phyloP scores from a whole-genome alignment of 2,329 filamentous ascomycete genomes.

The Neofusicoccum sp. region DNA sequence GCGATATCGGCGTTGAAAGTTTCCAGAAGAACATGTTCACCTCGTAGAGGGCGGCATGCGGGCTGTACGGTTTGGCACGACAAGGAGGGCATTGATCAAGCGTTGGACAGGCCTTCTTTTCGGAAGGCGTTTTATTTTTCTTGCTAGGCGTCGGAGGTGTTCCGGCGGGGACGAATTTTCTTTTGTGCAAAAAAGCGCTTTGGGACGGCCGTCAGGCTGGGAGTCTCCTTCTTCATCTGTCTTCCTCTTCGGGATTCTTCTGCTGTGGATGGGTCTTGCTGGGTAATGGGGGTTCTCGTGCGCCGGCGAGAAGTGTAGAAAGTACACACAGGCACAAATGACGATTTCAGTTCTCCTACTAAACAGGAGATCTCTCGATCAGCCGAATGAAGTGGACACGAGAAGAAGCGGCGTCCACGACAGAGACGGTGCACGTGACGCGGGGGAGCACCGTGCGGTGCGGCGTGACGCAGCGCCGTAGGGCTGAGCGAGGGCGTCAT shows the following conservation, averaged over 20 bases:
- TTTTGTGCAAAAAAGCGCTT: neutral
- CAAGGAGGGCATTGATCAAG: neutral
- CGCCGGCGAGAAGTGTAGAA: too few species aligned
- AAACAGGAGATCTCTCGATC: too few species aligned
- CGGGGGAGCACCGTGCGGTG: neutral
- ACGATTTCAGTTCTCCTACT: too few species aligned
- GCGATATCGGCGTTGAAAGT: slow-evolving; percentile 65
- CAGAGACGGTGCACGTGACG: too few species aligned
- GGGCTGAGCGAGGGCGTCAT: slow-evolving; percentile 6
- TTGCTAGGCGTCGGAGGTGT: slow-evolving; percentile 12
- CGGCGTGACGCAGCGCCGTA: neutral
- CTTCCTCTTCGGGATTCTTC: neutral
- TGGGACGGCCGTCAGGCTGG: neutral
- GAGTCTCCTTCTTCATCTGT: neutral
- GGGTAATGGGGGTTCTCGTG: too few species aligned
- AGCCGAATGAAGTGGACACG: too few species aligned
- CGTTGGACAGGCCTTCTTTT: neutral
- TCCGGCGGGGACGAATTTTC: neutral
- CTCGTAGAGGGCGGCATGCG: slow-evolving; percentile 44
- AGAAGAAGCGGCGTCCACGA: too few species aligned
- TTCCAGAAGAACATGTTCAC: slow-evolving; percentile 71
- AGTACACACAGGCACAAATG: too few species aligned
- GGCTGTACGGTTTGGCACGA: neutral
- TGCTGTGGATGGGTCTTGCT: too few species aligned
- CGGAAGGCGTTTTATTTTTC: neutral